Conservation (phyloP, 2,329 filamentous ascomycete species). For the Chaetothyriales sp. region DNA sequence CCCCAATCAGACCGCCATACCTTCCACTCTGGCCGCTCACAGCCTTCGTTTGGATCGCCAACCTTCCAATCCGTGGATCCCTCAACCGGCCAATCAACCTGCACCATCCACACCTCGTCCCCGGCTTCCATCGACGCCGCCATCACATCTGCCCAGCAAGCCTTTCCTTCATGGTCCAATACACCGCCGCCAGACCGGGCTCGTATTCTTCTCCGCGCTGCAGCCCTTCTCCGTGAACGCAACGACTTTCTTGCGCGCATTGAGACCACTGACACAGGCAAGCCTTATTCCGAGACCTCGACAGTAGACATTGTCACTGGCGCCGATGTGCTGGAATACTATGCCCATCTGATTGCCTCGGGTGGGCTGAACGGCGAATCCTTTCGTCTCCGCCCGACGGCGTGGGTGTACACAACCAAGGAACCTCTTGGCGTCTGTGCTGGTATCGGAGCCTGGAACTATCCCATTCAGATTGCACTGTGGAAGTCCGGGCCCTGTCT, state of each 20-base stretch:
- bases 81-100: slow-evolving; percentile 51
- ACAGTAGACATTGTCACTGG: slow-evolving; percentile 71
- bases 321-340: slow-evolving; percentile 75
- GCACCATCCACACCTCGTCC: slow-evolving; percentile 57
- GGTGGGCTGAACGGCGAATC: slow-evolving; percentile 71
- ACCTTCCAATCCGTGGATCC: slow-evolving; percentile 63
- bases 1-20: slow-evolving; percentile 37
- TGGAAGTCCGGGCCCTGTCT: slow-evolving; percentile 82
- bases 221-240: slow-evolving; percentile 53
- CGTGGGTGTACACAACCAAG: slow-evolving; percentile 71
- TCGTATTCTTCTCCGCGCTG: slow-evolving; percentile 63
- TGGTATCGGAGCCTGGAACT: slow-evolving; percentile 84
- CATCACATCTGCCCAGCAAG: slow-evolving; percentile 52
- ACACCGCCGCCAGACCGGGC: slow-evolving; percentile 61
- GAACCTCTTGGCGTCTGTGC: slow-evolving; percentile 70
- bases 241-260: slow-evolving; percentile 67
- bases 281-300: slow-evolving; percentile 70
- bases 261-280: slow-evolving; percentile 76
- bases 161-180: slow-evolving; percentile 61
- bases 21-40: slow-evolving; percentile 59
- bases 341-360: slow-evolving; percentile 60
- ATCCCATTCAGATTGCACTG: slow-evolving; percentile 76
- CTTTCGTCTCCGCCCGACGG: slow-evolving; percentile 55
- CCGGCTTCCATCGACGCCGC: slow-evolving; percentile 54
- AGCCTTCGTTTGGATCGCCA: slow-evolving; percentile 37